These are phyloP conservation scores for Plasmodium gaboni DNA, from an alignment of 169 alveolate species.

Conservation along the genomic window DNA sequence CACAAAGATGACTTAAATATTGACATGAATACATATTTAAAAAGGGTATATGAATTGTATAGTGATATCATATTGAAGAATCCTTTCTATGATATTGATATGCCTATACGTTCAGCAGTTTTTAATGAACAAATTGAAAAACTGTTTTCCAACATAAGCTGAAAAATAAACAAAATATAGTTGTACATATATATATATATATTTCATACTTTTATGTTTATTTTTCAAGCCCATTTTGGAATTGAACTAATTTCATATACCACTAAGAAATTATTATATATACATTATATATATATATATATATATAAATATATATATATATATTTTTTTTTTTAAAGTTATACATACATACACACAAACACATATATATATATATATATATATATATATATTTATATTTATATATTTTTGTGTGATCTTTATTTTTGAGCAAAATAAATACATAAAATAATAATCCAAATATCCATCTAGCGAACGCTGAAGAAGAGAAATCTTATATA, in stretches of 20 bases:
- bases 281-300: not conserved
- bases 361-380: not conserved
- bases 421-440: not conserved
- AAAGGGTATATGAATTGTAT: slow-evolving; percentile 91
- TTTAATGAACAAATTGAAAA: slow-evolving; percentile 84
- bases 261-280: not conserved
- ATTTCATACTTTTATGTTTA: not conserved
- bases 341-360: not conserved
- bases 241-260: no score
- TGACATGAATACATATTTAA: slow-evolving; percentile 82
- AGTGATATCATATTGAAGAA: slow-evolving; percentile 94
- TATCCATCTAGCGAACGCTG: no score
- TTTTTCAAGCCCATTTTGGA: no score
- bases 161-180: not conserved
- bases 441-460: not conserved
- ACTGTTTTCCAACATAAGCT: slow-evolving; percentile 76
- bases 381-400: not conserved
- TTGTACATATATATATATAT: slow-evolving; percentile 3
- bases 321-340: not conserved
- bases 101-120: slow-evolving; percentile 92
- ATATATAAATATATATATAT: not conserved
- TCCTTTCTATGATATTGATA: slow-evolving; percentile 94
- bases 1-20: slow-evolving; percentile 80
- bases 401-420: no score
- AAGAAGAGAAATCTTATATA: not conserved